phyloP scores from a whole-genome alignment of 108 stramenopile species.

The Cylindrotheca closterium region DNA sequence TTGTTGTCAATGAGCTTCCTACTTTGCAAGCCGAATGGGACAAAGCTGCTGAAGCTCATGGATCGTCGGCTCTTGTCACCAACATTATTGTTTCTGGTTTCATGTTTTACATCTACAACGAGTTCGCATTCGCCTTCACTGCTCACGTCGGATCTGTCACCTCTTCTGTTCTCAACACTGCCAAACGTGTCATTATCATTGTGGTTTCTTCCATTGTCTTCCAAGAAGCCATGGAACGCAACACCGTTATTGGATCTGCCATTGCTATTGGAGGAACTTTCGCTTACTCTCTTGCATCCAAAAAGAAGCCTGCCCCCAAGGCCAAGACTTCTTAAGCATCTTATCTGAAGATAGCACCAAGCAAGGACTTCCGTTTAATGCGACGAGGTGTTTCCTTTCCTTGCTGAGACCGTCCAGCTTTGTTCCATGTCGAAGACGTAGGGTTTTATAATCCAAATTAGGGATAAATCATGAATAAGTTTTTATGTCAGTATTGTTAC shows the following conservation, averaged over 20 bases:
- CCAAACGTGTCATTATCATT: constrained; percentile 90
- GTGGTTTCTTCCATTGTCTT: constrained; percentile 81
- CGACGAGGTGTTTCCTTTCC: too few relatives aligned
- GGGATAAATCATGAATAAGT: too few relatives aligned
- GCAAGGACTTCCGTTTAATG: too few relatives aligned
- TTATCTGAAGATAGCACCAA: too few relatives aligned
- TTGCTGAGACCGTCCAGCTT: too few relatives aligned
- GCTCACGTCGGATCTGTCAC: constrained; percentile 77
- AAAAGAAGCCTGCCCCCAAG: constrained; percentile 19
- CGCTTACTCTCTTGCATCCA: constrained; percentile 70
- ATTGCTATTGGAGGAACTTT: constrained; percentile 87
- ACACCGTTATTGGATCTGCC: constrained; percentile 84
- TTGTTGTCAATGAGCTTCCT: constrained; percentile 71
- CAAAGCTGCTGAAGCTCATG: constrained; percentile 56
- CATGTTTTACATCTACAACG: constrained; percentile 97
- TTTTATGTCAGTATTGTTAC: too few relatives aligned
- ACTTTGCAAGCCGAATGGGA: constrained; percentile 64
- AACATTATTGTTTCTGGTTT: constrained; percentile 84
- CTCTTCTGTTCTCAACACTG: constrained; percentile 87
- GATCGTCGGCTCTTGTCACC: constrained; percentile 46
- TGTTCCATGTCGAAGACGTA: too few relatives aligned
- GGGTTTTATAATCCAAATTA: too few relatives aligned
- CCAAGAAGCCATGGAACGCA: constrained; percentile 84
- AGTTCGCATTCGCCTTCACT: constrained; percentile 92
- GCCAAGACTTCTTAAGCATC: constrained; percentile 18